These are phyloP conservation scores for Geotrichum citri-aurantii DNA, from an alignment of 1,139 yeast genomes.

Conservation along the genomic window DNA sequence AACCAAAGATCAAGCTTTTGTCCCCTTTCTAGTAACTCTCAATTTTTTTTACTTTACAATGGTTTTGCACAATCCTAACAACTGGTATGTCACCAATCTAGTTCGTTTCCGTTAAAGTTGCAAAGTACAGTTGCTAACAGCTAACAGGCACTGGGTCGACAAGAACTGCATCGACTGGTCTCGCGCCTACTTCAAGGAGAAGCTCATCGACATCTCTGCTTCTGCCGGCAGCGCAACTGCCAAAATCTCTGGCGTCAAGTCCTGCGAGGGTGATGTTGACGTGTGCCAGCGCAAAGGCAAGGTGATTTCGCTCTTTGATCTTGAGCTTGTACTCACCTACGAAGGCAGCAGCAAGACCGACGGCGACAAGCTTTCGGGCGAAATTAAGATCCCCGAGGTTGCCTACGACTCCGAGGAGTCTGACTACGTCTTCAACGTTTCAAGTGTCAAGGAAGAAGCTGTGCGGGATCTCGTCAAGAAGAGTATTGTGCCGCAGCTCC, in stretches of 20 bases:
- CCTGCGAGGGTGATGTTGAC: constrained; percentile 91
- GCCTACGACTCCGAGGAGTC: constrained; percentile 88
- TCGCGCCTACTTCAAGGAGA: constrained; percentile 60
- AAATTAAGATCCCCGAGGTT: constrained; percentile 80
- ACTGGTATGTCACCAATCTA: constrained; percentile 39
- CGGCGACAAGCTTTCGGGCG: constrained; percentile 47
- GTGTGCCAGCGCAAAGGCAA: constrained; percentile 96
- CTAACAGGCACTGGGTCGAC: constrained; percentile 88
- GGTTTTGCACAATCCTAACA: constrained; percentile 72
- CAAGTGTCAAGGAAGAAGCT: constrained; percentile 47
- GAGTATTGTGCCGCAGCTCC: constrained; percentile 61
- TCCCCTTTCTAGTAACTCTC: too few relatives aligned
- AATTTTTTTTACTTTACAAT: constrained; percentile 35
- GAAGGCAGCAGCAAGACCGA: constrained; percentile 42
- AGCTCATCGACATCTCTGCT: constrained; percentile 49
- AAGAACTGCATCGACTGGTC: constrained; percentile 95
- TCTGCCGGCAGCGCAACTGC: constrained; percentile 39
- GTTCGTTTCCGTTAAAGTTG: neutral
- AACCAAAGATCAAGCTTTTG: too few relatives aligned
- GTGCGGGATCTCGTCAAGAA: constrained; percentile 51
- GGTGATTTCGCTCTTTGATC: constrained; percentile 84
- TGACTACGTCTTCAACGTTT: constrained; percentile 75
- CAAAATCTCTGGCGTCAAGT: constrained; percentile 50
- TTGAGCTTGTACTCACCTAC: constrained; percentile 59
- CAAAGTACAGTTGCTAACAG: neutral